Conservation (phyloP, 2,329 filamentous ascomycete species). For the Calonectria pseudoturangicola region DNA sequence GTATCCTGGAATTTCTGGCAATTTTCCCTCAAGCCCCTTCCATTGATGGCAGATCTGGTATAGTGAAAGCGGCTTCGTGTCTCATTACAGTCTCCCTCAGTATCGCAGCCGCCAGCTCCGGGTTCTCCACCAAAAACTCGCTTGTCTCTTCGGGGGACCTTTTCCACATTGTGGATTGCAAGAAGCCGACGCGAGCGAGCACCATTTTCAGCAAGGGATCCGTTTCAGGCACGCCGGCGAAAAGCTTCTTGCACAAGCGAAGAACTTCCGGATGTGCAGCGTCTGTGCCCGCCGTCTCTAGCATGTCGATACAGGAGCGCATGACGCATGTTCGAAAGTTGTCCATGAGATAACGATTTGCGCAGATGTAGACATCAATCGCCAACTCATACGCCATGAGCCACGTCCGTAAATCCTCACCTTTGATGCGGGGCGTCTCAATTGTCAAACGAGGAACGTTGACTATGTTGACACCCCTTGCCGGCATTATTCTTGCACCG, state of each 20-base stretch:
- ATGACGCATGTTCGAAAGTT: conserved; percentile 66
- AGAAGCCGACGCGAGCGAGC: conserved; percentile 68
- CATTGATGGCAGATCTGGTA: conserved; percentile 66
- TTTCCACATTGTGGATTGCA: conserved; percentile 67
- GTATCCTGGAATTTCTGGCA: neutral
- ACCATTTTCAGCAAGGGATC: conserved; percentile 69
- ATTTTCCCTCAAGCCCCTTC: conserved; percentile 52
- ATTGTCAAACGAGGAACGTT: conserved; percentile 23
- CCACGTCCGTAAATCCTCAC: conserved; percentile 69
- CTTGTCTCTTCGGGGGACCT: conserved; percentile 62
- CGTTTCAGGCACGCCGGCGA: conserved; percentile 64
- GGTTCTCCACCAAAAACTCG: conserved; percentile 65
- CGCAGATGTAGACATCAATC: conserved; percentile 70
- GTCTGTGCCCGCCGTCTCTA: conserved; percentile 65
- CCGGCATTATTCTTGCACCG: conserved; percentile 9
- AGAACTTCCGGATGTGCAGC: conserved; percentile 66
- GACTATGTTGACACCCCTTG: conserved; percentile 23
- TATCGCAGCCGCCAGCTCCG: conserved; percentile 67
- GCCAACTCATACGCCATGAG: conserved; percentile 67
- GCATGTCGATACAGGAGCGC: conserved; percentile 66
- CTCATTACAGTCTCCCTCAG: conserved; percentile 67
- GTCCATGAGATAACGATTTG: conserved; percentile 68
- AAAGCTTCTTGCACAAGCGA: conserved; percentile 64
- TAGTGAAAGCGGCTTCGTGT: conserved; percentile 62
- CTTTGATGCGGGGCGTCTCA: conserved; percentile 58